phyloP scores from a whole-genome alignment of 140 eudicot genomes.

The Artemisia princeps region DNA sequence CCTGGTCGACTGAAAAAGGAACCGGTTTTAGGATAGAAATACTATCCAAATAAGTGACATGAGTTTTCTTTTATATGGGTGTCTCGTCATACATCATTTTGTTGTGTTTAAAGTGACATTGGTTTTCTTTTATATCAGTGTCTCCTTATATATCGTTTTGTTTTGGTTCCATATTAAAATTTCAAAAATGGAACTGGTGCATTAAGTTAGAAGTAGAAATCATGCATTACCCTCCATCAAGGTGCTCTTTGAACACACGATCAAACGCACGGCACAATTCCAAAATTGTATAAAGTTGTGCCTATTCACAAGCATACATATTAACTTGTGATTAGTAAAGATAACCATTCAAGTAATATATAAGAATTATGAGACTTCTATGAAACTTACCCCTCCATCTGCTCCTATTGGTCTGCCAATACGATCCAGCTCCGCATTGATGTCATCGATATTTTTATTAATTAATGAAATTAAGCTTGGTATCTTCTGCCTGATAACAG shows the following conservation, averaged over 20 bases:
- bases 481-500: slow-evolving; percentile 82
- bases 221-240: slow-evolving; percentile 91
- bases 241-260: slow-evolving; percentile 82
- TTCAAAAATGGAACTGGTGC: slow-evolving; percentile 1
- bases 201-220: slow-evolving; percentile 17
- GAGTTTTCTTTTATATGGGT: too few relatives aligned
- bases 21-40: background rate
- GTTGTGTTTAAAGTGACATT: too few relatives aligned
- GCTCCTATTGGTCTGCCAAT: slow-evolving; percentile 89
- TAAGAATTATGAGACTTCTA: background rate
- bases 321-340: slow-evolving; percentile 4
- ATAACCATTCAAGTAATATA: background rate
- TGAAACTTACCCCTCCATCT: slow-evolving; percentile 80
- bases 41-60: too few relatives aligned
- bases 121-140: too few relatives aligned
- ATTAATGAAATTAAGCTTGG: slow-evolving; percentile 90
- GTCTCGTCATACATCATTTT: too few relatives aligned
- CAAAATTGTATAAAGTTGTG: slow-evolving; percentile 83
- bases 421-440: slow-evolving; percentile 91
- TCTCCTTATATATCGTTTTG: background rate
- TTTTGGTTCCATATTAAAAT: slow-evolving; percentile 1
- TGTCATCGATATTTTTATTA: slow-evolving; percentile 84
- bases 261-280: slow-evolving; percentile 98
- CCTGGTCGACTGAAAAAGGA: slow-evolving; percentile 78
- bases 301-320: slow-evolving; percentile 36